Percentiles rank a stretch among this genome's conserved stretches.
Evolutionary conservation across 2,329 filamentous ascomycete species (phyloP).

Genomic region (Aspergillus sp.): DNA sequence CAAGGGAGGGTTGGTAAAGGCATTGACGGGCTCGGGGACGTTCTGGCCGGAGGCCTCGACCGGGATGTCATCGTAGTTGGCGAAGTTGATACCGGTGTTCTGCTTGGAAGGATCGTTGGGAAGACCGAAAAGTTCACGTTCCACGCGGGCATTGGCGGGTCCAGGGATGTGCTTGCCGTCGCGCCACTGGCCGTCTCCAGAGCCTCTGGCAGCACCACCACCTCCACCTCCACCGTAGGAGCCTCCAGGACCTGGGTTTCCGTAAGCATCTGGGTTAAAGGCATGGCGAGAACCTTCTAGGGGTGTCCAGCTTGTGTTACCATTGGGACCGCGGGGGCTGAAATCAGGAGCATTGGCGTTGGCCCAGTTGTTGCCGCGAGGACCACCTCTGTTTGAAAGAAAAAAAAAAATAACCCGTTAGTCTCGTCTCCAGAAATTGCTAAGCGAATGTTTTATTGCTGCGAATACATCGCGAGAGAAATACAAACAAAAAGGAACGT

Average conservation of each 20-base stretch:
- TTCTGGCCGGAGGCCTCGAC: slow-evolving; percentile 94
- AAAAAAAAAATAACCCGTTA: slow-evolving; percentile 5
- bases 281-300: slow-evolving; percentile 39
- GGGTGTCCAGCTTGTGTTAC: slow-evolving; percentile 39
- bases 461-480: background rate
- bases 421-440: background rate
- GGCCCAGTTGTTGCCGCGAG: slow-evolving; percentile 50
- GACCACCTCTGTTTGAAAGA: slow-evolving; percentile 22
- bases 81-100: slow-evolving; percentile 98
- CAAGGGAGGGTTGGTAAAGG: slow-evolving; percentile 91
- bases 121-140: slow-evolving; percentile 93
- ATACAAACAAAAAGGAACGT: slow-evolving; percentile 17
- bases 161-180: slow-evolving; percentile 96
- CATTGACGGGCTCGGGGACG: slow-evolving; percentile 85
- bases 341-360: slow-evolving; percentile 60
- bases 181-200: slow-evolving; percentile 93
- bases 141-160: slow-evolving; percentile 80
- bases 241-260: slow-evolving; percentile 52
- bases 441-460: background rate
- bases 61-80: slow-evolving; percentile 99
- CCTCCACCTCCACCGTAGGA: slow-evolving; percentile 27
- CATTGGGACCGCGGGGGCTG: slow-evolving; percentile 46
- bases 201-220: slow-evolving; percentile 67
- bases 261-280: slow-evolving; percentile 64
- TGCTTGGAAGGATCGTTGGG: slow-evolving; percentile 92